Evolutionary conservation across 1,139 yeast genomes (phyloP), one percentile per base, ranked within the genome.

Genomic region (Cylindricascospora bacillispora): DNA sequence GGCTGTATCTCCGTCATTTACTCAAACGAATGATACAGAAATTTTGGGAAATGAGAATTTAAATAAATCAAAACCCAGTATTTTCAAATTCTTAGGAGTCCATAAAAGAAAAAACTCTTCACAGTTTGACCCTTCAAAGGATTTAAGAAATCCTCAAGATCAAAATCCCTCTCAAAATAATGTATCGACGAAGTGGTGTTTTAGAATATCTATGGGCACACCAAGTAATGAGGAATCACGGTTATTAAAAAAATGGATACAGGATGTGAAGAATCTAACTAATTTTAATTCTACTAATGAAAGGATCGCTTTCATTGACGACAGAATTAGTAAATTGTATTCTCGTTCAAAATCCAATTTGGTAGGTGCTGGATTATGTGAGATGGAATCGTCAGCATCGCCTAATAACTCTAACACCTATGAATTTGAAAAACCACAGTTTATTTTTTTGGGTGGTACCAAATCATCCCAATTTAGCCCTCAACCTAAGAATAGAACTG

Each of bases 391-490:
- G n/a, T n/a, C n/a, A n/a, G n/a, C n/a, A n/a, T n/a, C n/a, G n/a
- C n/a, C n/a, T n/a, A n/a, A n/a, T n/a, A n/a, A n/a, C n/a, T n/a
- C n/a, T n/a, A n/a, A n/a, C n/a, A n/a, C n/a, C n/a, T n/a, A n/a
- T n/a, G 26, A 24, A 13, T 28, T 34, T 14, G 34, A 33, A 12
- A 36, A 34, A 26, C 54, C 52, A 12, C 44, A 42, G 24, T 45
- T 13, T 14, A 23, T 9, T 17, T 23, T 13, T 23, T 13, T 23
- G 25, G n/a, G n/a, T n/a, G n/a, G n/a, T n/a, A n/a, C n/a, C n/a
- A n/a, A n/a, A n/a, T n/a, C n/a, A n/a, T n/a, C n/a, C n/a, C n/a
- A n/a, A n/a, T n/a, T n/a, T n/a, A n/a, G n/a, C n/a, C n/a, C n/a
- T n/a, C n/a, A n/a, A n/a, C n/a, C n/a, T n/a, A n/a, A n/a, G n/a